Conservation (phyloP, 225 moss, liverwort and hornwort species). For the Anthoceros angustus region DNA sequence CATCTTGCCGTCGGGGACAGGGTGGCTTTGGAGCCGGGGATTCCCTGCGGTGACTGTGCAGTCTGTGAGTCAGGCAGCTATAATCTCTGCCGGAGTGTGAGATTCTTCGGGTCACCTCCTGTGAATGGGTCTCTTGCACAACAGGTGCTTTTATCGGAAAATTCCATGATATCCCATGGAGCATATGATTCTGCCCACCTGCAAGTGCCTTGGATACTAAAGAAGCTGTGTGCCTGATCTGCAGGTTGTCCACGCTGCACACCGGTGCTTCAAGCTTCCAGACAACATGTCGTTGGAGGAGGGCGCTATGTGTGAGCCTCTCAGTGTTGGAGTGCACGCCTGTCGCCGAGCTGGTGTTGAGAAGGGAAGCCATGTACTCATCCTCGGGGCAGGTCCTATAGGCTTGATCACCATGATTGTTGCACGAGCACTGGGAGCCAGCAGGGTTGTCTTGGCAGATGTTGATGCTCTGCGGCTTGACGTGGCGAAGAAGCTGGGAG, state of each 20-base stretch:
- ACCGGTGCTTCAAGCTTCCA: conserved; percentile 70
- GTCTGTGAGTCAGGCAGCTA: conserved; percentile 51
- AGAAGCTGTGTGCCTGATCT: neutral
- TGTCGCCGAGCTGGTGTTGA: conserved; percentile 60
- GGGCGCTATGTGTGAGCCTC: conserved; percentile 84
- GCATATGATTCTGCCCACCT: neutral
- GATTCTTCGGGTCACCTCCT: conserved; percentile 84
- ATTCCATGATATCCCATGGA: neutral
- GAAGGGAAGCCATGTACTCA: conserved; percentile 35
- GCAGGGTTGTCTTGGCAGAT: conserved; percentile 41
- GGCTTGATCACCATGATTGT: conserved; percentile 54
- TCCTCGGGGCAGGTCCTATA: conserved; percentile 69
- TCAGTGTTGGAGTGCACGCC: conserved; percentile 68
- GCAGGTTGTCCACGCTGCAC: conserved; percentile 69
- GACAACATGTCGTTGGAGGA: conserved; percentile 58
- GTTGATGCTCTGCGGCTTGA: conserved; percentile 34
- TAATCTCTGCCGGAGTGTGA: conserved; percentile 66
- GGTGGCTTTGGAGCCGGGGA: conserved; percentile 70
- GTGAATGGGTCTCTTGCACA: conserved; percentile 65
- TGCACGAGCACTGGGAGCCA: conserved; percentile 52
- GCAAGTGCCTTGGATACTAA: neutral
- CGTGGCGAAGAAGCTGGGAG: conserved; percentile 44
- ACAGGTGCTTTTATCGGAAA: conserved; percentile 17
- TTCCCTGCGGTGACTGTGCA: conserved; percentile 51
- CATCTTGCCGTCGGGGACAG: conserved; percentile 49